Base-by-base conservation (phyloP, 2,329 filamentous ascomycete species). In the Aspergillus pseudoglaucus region DNA sequence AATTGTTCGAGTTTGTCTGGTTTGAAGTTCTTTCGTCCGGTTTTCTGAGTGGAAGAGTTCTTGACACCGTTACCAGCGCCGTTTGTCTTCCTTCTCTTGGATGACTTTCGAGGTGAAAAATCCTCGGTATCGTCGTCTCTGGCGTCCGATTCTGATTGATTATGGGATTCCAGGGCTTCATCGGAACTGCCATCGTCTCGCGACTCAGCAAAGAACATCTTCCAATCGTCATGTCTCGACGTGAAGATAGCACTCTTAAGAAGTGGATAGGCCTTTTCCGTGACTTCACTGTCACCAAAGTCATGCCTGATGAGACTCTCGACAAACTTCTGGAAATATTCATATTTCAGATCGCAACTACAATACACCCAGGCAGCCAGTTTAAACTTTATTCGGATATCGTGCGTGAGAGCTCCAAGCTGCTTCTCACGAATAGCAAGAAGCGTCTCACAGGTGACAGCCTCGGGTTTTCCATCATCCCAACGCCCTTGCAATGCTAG, bases 391-490 rank as follows among this genome's bases (percentile, higher is more conserved):
- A 46, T 45, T 4, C 33, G 35, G 15, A 67, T 47, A 15, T 61
- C 59, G 2, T 51, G 37, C 25, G 23, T 47, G 23, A 66, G 41
- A n/a, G 57, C 50, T 12, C 20, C 48, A 14, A 64, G 47, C 41
- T 66, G 58, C 22, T 52, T 41, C 37, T 54, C 50, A 22, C 64
- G 55, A 38, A 52, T 53, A 14, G 49, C 38, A 6, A 65, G 53
- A 3, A 74, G 59, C 22, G 61, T 56, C 17, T 59, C 49, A 42
- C 65, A 69, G 3, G 66, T 70, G 23, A 60, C 48, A 3, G 52
- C 51, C 27, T 59, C 60, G 23, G 63, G 61, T 20, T 59, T 52
- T 1, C 60, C 55, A 30, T 59, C 50, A 10, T 58, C 54, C 54
- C 61, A 66, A 17, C 48, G 48, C 14, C 56, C 55, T 14, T 60